Conservation (phyloP, 768 basidiomycete species). For the Panellus pusillus region DNA sequence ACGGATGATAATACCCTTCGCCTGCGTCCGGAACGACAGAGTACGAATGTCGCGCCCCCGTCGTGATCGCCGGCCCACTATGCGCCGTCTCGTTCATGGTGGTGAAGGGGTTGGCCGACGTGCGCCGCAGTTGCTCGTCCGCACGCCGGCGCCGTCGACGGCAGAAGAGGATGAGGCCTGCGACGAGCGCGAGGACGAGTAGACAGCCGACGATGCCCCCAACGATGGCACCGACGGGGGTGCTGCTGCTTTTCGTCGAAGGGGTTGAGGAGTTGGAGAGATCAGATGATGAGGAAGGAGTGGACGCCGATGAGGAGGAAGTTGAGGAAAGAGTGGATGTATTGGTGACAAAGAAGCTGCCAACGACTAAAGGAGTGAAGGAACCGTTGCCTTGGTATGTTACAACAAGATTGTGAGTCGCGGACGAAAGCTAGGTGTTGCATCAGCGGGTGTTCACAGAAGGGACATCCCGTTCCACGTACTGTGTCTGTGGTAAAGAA, state of each 20-base stretch:
- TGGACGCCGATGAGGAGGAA: background rate
- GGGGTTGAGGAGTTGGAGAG: background rate
- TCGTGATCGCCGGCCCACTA: background rate
- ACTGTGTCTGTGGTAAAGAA: conserved; percentile 22
- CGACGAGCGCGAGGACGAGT: conserved; percentile 6
- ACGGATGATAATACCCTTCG: background rate
- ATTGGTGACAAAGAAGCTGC: conserved; percentile 23
- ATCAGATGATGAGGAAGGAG: background rate
- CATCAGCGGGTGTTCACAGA: too few species aligned
- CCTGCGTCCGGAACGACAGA: background rate
- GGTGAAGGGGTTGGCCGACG: conserved; percentile 7
- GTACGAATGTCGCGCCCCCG: conserved; percentile 5
- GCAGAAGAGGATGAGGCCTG: conserved; percentile 15
- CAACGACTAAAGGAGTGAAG: conserved; percentile 26
- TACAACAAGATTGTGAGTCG: conserved; percentile 25
- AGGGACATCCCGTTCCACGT: too few species aligned
- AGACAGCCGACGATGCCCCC: conserved; percentile 21
- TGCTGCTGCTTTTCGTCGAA: conserved; percentile 7
- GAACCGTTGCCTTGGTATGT: conserved; percentile 22
- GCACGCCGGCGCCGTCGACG: conserved; percentile 4
- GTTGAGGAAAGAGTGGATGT: conserved; percentile 8
- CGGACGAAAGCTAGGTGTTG: conserved; percentile 10
- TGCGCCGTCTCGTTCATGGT: background rate
- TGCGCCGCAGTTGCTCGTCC: background rate
- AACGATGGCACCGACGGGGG: conserved; percentile 20